Evolutionary conservation across 768 basidiomycete species (phyloP), one percentile per base, ranked within the genome.

Genomic region (Collybia sp.): DNA sequence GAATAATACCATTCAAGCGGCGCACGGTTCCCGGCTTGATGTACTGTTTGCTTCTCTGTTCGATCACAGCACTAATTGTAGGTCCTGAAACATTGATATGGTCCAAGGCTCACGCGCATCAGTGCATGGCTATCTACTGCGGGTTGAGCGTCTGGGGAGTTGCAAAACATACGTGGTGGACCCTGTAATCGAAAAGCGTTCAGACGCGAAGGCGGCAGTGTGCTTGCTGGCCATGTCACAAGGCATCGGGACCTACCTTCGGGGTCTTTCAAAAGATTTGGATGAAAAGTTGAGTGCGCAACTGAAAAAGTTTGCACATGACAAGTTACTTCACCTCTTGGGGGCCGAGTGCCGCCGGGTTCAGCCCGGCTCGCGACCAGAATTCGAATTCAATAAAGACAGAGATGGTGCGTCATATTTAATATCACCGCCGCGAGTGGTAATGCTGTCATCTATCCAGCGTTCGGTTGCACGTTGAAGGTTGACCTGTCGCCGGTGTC

Each of bases 131-230:
- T 82, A 78, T 56, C 60, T 88, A 10, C 68, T 88, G 35, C 78
- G 80, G 19, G 52, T 88, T 5, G 70, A 74, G 35, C 73, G 76
- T 19, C 75, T 77, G 2, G 67, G 64, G 4, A 73, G 77, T 46
- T 73, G 70, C 32, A 70, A 65, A 36, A 78, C 82, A 0, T 88
- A 72, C 52, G 58, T 88, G 5, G 81, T 83, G 20, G 84, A 86
- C n/a, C 67, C 80, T 0, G 67, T 69, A 12, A 87, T 87, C 51
- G 53, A 68, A 2, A 83, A 77, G 53, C 78, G 78, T 2, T 62
- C 65, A 0, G 85, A 88, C 43, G 85, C 85, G n/a, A 85, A 83
- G 59, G 70, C 73, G 0, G 87, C 85, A 0, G 86, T 79, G 2
- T 79, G 76, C 48, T 60, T 88, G 17, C 66, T 79, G 12, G 86